These are phyloP conservation scores for Fusarium continuum DNA, from an alignment of 2,329 filamentous ascomycete species.

Conservation along the genomic window DNA sequence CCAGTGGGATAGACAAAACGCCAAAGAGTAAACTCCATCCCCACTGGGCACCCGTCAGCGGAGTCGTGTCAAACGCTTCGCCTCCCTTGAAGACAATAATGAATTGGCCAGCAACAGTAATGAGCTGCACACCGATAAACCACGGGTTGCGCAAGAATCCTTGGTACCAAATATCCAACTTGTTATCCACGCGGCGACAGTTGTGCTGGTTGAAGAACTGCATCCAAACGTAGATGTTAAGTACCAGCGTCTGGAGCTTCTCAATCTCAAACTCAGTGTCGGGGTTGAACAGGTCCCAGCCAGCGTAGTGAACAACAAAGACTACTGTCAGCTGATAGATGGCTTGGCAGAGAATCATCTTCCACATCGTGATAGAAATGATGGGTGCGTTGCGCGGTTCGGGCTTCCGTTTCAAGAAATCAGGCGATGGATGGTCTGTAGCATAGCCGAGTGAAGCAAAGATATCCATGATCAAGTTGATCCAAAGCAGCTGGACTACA, in stretches of 20 bases:
- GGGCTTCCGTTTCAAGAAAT: constrained; percentile 63
- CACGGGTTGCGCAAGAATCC: constrained; percentile 78
- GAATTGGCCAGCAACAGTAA: constrained; percentile 76
- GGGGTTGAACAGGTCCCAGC: constrained; percentile 64
- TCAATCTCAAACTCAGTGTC: constrained; percentile 49
- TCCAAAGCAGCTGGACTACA: constrained; percentile 74
- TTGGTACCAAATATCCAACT: constrained; percentile 81
- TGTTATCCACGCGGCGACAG: constrained; percentile 83
- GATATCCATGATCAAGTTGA: constrained; percentile 76
- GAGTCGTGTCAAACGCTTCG: constrained; percentile 69
- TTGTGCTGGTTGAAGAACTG: constrained; percentile 87
- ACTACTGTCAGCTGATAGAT: constrained; percentile 69
- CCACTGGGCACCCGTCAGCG: constrained; percentile 73
- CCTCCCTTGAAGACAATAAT: constrained; percentile 77
- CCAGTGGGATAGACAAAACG: constrained; percentile 71
- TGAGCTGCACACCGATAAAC: constrained; percentile 74
- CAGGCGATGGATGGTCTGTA: constrained; percentile 67
- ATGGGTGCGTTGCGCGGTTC: constrained; percentile 73
- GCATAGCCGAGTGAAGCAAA: constrained; percentile 72
- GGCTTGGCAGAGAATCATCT: constrained; percentile 71
- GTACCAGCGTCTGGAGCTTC: constrained; percentile 71
- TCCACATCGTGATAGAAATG: constrained; percentile 73
- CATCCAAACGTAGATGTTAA: constrained; percentile 91
- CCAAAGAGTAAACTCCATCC: constrained; percentile 75
- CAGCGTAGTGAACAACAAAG: constrained; percentile 69